A percentile compares a stretch with the other conserved stretches of the same genome.
phyloP scores from a whole-genome alignment of 2,329 filamentous ascomycete genomes.

The Dothistroma septosporum region DNA sequence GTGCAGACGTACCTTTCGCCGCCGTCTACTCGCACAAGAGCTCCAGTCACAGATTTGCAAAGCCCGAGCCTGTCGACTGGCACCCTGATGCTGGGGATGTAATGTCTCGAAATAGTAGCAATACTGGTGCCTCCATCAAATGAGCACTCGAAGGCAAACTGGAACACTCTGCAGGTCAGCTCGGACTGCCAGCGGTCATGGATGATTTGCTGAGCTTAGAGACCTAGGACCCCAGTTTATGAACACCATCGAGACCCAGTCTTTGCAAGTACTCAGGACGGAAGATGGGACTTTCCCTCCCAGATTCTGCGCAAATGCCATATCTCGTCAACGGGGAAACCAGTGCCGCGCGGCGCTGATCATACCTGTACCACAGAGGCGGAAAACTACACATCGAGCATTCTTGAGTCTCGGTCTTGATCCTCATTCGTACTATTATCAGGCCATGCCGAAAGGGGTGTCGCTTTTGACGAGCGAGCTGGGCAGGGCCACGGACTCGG shows the following conservation, averaged over 20 bases:
- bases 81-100: neutral
- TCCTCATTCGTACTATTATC: conserved; percentile 34
- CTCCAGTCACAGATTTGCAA: neutral
- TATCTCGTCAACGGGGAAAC: conserved; percentile 21
- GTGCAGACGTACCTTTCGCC: conserved; percentile 17
- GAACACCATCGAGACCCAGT: conserved; percentile 24
- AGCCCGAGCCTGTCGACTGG: neutral
- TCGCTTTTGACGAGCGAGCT: too few relatives aligned
- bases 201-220: conserved; percentile 3
- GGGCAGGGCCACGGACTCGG: too few relatives aligned
- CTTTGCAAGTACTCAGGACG: conserved; percentile 19
- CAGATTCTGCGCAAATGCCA: neutral
- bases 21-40: conserved; percentile 10
- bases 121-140: neutral
- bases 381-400: conserved; percentile 4
- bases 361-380: conserved; percentile 28
- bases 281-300: neutral
- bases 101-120: conserved; percentile 4
- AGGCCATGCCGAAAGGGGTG: too few relatives aligned
- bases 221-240: conserved; percentile 14
- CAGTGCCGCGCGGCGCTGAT: conserved; percentile 32
- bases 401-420: conserved; percentile 32
- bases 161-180: neutral
- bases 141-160: conserved; percentile 8
- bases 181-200: conserved; percentile 5